Conservation (phyloP, 2,329 filamentous ascomycete species). For the Lachnellula occidentalis region DNA sequence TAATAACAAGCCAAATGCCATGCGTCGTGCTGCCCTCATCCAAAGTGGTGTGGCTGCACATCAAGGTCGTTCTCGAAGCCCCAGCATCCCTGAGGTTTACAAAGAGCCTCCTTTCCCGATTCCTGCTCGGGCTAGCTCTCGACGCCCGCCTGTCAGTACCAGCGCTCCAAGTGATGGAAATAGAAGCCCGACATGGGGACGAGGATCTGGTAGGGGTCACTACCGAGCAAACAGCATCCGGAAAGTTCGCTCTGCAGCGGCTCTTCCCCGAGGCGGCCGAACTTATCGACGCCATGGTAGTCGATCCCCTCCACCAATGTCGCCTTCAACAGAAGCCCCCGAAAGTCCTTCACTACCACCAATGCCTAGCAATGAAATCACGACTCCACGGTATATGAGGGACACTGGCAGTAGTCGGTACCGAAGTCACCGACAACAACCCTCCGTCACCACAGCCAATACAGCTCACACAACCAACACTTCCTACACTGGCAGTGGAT, state of each 20-base stretch:
- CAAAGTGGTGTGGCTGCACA: constrained; percentile 72
- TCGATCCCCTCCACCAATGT: constrained; percentile 60
- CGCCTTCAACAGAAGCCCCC: constrained; percentile 60
- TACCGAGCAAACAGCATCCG: constrained; percentile 61
- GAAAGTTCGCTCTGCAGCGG: constrained; percentile 79
- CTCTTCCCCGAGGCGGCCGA: constrained; percentile 53
- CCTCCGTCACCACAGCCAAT: constrained; percentile 54
- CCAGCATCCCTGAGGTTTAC: constrained; percentile 54
- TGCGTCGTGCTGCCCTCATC: constrained; percentile 75
- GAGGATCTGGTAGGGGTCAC: constrained; percentile 44
- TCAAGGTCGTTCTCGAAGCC: constrained; percentile 56
- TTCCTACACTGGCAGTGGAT: constrained; percentile 38
- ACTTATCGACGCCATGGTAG: constrained; percentile 47
- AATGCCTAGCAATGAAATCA: constrained; percentile 67
- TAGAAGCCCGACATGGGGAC: constrained; percentile 67
- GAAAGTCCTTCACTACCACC: constrained; percentile 70
- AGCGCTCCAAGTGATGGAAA: constrained; percentile 66
- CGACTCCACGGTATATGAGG: constrained; percentile 44
- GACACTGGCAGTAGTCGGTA: constrained; percentile 38
- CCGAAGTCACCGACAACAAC: constrained; percentile 48
- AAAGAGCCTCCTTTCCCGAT: constrained; percentile 82
- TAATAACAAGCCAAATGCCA: constrained; percentile 42
- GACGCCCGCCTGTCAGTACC: constrained; percentile 60
- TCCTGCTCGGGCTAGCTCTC: constrained; percentile 80
- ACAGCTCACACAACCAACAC: constrained; percentile 44